Evolutionary conservation across 306 rosid species (phyloP).

Genomic region (Senna siamea): DNA sequence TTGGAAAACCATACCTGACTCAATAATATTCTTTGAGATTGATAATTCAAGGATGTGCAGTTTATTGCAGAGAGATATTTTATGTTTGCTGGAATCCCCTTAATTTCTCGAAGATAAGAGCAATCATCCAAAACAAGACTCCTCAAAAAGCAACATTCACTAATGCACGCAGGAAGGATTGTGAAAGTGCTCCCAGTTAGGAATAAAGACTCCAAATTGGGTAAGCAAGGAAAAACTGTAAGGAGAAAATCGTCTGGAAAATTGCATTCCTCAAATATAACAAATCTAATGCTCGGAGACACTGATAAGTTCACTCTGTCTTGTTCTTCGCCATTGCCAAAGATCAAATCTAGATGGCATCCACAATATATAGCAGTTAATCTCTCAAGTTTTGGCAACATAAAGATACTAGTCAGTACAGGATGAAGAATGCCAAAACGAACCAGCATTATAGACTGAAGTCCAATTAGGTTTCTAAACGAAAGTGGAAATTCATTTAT

Average conservation of each 20-base stretch:
- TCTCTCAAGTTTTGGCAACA: conserved; percentile 25
- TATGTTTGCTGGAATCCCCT: conserved; percentile 33
- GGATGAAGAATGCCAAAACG: too few species aligned
- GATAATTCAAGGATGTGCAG: conserved; percentile 1
- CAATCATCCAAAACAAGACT: conserved; percentile 26
- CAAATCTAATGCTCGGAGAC: background rate
- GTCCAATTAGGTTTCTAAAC: background rate
- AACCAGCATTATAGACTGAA: too few species aligned
- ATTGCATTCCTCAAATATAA: background rate
- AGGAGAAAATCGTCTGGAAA: background rate
- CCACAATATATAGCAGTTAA: conserved; percentile 7
- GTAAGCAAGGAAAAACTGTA: background rate
- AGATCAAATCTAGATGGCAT: background rate
- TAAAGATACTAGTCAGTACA: background rate
- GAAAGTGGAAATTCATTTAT: conserved; percentile 18
- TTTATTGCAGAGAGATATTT: conserved; percentile 17
- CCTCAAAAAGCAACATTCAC: conserved; percentile 11
- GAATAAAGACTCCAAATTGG: background rate
- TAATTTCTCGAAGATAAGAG: conserved; percentile 24
- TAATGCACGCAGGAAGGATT: conserved; percentile 33
- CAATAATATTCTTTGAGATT: conserved; percentile 25
- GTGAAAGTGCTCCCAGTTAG: conserved; percentile 2
- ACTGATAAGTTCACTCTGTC: background rate
- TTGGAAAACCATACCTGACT: conserved; percentile 28
- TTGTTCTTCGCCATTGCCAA: conserved; percentile 10